Evolutionary conservation across 2,329 filamentous ascomycete genomes (phyloP).

Genomic region (Pleoardoris graminearum): DNA sequence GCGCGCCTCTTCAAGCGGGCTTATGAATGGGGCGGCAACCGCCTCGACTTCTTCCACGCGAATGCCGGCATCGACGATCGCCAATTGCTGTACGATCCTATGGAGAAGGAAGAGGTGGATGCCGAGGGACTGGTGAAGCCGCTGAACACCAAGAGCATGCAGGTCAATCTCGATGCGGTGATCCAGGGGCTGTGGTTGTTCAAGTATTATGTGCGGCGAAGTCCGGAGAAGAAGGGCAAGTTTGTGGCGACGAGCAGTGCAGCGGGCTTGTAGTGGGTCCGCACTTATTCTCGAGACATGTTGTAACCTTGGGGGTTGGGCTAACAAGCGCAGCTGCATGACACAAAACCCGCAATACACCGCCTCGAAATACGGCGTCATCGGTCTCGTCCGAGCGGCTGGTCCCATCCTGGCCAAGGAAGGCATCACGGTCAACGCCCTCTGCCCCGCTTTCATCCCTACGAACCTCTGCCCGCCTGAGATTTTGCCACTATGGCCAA

Average conservation of each 20-base stretch:
- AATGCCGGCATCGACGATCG: conserved; percentile 51
- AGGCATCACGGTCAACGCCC: conserved; percentile 46
- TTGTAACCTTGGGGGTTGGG: too few species aligned
- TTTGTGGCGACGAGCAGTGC: conserved; percentile 48
- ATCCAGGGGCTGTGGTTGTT: conserved; percentile 50
- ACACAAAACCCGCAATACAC: conserved; percentile 47
- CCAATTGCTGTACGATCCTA: conserved; percentile 42
- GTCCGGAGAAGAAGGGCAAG: conserved; percentile 41
- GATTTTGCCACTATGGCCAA: conserved; percentile 42
- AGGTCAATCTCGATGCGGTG: conserved; percentile 48
- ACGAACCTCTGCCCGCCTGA: conserved; percentile 47
- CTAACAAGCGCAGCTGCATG: conserved; percentile 22
- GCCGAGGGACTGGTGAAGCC: conserved; percentile 43
- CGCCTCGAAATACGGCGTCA: conserved; percentile 48
- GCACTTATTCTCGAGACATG: neutral
- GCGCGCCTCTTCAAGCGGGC: conserved; percentile 46
- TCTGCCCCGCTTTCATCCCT: conserved; percentile 47
- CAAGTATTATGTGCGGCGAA: conserved; percentile 48
- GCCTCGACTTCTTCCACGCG: conserved; percentile 49
- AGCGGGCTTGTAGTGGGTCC: conserved; percentile 43
- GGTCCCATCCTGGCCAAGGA: conserved; percentile 40
- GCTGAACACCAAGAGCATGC: conserved; percentile 45
- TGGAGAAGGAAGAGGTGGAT: conserved; percentile 35
- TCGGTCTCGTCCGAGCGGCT: conserved; percentile 45
- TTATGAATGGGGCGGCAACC: conserved; percentile 48